phyloP scores from a whole-genome alignment of 2,329 filamentous ascomycete species.

The Fusarium austroafricanum region DNA sequence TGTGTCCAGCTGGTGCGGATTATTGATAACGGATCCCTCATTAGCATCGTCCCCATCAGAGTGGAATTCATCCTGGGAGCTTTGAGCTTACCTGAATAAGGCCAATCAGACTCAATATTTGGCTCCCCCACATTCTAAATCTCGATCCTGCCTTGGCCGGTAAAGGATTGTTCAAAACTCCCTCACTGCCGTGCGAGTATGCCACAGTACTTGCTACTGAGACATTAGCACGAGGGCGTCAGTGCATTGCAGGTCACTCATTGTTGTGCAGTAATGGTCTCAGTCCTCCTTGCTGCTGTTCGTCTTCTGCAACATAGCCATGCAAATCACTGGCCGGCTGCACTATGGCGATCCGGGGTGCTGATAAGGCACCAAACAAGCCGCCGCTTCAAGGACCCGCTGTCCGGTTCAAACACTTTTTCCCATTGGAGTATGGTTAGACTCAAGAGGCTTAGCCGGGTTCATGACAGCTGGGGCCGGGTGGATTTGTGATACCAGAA shows the following conservation, averaged over 20 bases:
- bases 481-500: constrained; percentile 35
- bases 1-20: neutral
- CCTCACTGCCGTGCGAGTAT: constrained; percentile 30
- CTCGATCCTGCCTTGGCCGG: constrained; percentile 20
- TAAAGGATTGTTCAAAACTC: constrained; percentile 19
- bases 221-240: constrained; percentile 26
- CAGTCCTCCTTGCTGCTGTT: too few species aligned
- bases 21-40: constrained; percentile 16
- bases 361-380: constrained; percentile 30
- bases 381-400: constrained; percentile 27
- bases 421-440: constrained; percentile 32
- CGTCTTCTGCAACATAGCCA: neutral
- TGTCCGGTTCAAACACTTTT: constrained; percentile 22
- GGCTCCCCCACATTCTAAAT: constrained; percentile 38
- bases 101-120: constrained; percentile 35
- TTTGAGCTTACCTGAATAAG: constrained; percentile 36
- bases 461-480: constrained; percentile 41
- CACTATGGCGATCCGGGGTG: constrained; percentile 45
- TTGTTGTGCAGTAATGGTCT: neutral
- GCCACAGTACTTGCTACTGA: constrained; percentile 21
- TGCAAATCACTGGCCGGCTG: constrained; percentile 26
- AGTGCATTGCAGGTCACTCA: constrained; percentile 4
- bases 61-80: constrained; percentile 26
- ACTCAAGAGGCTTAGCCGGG: constrained; percentile 32
- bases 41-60: constrained; percentile 25